Evolutionary conservation across 768 basidiomycete genomes (phyloP).

Genomic region (Naganishia randhawae): DNA sequence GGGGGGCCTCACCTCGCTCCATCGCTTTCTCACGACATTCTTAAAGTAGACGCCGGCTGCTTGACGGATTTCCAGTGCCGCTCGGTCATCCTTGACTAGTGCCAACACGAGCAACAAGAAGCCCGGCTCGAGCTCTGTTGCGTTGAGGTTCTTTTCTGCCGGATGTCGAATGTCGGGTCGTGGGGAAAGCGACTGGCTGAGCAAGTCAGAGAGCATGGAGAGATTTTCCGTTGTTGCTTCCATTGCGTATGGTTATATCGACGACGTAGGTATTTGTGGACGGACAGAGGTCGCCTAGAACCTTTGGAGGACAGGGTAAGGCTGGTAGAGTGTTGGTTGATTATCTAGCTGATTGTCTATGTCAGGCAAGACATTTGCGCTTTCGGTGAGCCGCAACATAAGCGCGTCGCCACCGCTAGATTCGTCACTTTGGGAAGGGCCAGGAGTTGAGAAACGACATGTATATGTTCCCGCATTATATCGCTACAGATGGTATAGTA

Average conservation of each 20-base stretch:
- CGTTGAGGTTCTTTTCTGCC: slow-evolving; percentile 72
- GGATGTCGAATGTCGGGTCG: slow-evolving; percentile 67
- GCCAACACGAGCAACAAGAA: slow-evolving; percentile 75
- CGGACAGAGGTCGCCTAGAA: not conserved
- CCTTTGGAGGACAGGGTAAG: not conserved
- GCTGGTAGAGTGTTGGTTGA: not conserved
- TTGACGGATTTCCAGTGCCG: slow-evolving; percentile 69
- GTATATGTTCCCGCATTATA: not conserved
- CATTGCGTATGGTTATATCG: slow-evolving; percentile 22
- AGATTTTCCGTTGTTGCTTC: slow-evolving; percentile 39
- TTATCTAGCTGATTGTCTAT: not conserved
- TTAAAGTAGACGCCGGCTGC: slow-evolving; percentile 88
- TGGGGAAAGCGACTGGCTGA: slow-evolving; percentile 65
- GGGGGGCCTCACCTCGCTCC: slow-evolving; percentile 69
- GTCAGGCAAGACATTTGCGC: slow-evolving; percentile 18
- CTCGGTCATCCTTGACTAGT: slow-evolving; percentile 64
- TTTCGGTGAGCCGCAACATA: not conserved
- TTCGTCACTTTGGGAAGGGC: not conserved
- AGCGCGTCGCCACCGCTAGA: slow-evolving; percentile 1
- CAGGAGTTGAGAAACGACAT: not conserved
- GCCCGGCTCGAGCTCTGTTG: slow-evolving; percentile 66
- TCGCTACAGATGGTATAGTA: slow-evolving; percentile 6
- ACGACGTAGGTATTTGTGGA: not conserved
- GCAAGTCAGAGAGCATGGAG: slow-evolving; percentile 39
- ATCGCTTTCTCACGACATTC: slow-evolving; percentile 78